A percentile compares a stretch with the other conserved stretches of the same genome.
These are phyloP conservation scores for Sarocladium oryzae DNA, from an alignment of 2,329 filamentous ascomycete genomes.

Conservation along the genomic window DNA sequence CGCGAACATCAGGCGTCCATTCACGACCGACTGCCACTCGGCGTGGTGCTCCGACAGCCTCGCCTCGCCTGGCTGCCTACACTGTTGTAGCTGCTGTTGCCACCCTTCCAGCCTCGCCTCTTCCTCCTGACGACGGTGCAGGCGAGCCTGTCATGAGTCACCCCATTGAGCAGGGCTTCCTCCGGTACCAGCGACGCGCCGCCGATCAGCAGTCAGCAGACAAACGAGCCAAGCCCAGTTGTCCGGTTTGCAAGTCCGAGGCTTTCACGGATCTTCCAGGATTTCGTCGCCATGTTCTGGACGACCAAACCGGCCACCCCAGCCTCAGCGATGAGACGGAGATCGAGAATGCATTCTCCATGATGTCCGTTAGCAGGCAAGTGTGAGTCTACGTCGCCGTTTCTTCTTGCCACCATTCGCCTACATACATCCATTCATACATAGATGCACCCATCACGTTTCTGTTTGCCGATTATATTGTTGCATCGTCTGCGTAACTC, in stretches of 20 bases:
- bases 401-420: neutral
- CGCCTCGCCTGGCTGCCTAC: too few species aligned
- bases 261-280: slow-evolving; percentile 17
- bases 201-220: slow-evolving; percentile 5
- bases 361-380: slow-evolving; percentile 13
- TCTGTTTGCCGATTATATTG: too few species aligned
- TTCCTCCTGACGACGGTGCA: neutral
- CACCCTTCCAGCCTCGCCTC: too few species aligned
- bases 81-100: too few species aligned
- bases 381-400: slow-evolving; percentile 11
- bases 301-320: slow-evolving; percentile 14
- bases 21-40: too few species aligned
- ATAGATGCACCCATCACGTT: too few species aligned
- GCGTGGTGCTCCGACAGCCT: too few species aligned
- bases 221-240: slow-evolving; percentile 12
- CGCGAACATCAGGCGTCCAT: too few species aligned
- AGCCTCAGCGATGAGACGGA: slow-evolving; percentile 18
- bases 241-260: slow-evolving; percentile 19
- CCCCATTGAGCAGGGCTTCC: slow-evolving; percentile 2
- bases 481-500: too few species aligned
- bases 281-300: slow-evolving; percentile 20
- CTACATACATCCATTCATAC: too few species aligned
- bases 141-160: slow-evolving; percentile 5
- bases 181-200: neutral
- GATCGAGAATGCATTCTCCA: slow-evolving; percentile 20